These are phyloP conservation scores for Puccinia novopanici DNA, from an alignment of 1,284 basidiomycete genomes.

Conservation along the genomic window DNA sequence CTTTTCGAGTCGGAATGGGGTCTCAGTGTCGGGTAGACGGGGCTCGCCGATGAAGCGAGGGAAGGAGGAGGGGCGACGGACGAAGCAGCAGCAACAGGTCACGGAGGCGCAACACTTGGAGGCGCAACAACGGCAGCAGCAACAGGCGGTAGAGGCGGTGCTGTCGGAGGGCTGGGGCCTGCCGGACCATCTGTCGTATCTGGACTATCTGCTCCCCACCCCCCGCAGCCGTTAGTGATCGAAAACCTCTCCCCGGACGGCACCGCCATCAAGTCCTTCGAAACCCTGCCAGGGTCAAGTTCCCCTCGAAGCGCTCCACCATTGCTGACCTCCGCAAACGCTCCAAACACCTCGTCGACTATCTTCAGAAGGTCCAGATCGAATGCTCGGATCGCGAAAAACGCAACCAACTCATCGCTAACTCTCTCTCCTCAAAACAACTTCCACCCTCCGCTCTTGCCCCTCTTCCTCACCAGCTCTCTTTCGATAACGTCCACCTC, in stretches of 20 bases:
- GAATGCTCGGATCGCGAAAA: conserved; percentile 60
- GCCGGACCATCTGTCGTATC: conserved; percentile 88
- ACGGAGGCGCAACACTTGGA: not conserved
- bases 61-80: conserved; percentile 24
- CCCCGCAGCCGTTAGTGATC: conserved; percentile 75
- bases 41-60: conserved; percentile 33
- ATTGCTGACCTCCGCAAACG: conserved; percentile 96
- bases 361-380: conserved; percentile 64
- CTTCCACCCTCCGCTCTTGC: not conserved
- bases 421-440: conserved; percentile 73
- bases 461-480: not conserved
- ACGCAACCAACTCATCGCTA: conserved; percentile 63
- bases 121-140: not conserved
- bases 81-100: conserved; percentile 10
- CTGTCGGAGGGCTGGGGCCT: conserved; percentile 73
- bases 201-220: conserved; percentile 79
- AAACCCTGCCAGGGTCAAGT: conserved; percentile 87
- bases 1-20: too few species aligned
- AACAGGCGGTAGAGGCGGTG: conserved; percentile 65
- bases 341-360: conserved; percentile 85
- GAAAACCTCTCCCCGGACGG: conserved; percentile 58
- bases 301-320: conserved; percentile 90
- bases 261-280: conserved; percentile 60
- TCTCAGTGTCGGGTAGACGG: not conserved
- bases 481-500: too few species aligned